Evolutionary conservation across 2,329 filamentous ascomycete genomes (phyloP).

Genomic region (Pyrenochaeta sp.): DNA sequence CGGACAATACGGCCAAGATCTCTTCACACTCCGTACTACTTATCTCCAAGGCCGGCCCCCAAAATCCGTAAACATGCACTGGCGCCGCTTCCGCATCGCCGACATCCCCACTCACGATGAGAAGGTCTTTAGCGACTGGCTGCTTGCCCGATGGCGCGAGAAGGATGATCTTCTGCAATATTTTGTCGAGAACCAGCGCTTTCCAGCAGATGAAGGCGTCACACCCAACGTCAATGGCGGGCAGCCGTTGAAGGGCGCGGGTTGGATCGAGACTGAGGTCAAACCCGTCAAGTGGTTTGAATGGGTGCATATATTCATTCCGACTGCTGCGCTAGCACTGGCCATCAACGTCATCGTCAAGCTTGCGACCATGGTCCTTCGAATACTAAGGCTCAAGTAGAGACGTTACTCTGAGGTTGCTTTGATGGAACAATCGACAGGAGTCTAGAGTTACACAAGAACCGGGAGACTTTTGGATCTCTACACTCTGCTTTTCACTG

Average conservation of each 20-base stretch:
- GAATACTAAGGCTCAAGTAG: conserved; percentile 16
- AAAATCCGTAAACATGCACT: conserved; percentile 95
- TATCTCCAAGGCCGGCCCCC: conserved; percentile 90
- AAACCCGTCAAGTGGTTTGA: conserved; percentile 50
- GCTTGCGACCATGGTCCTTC: conserved; percentile 33
- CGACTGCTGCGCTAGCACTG: conserved; percentile 46
- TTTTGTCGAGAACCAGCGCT: conserved; percentile 77
- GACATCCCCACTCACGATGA: conserved; percentile 81
- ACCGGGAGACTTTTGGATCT: neutral
- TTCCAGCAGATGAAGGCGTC: conserved; percentile 69
- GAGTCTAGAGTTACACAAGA: neutral
- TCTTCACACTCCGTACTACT: conserved; percentile 84
- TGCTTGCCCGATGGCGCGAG: conserved; percentile 84
- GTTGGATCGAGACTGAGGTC: conserved; percentile 59
- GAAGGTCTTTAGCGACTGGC: conserved; percentile 80
- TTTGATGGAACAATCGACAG: neutral
- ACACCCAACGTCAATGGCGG: conserved; percentile 27
- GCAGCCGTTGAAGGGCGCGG: conserved; percentile 44
- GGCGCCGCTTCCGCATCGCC: conserved; percentile 82
- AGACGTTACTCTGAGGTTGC: neutral
- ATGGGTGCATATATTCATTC: conserved; percentile 56
- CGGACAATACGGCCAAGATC: conserved; percentile 79
- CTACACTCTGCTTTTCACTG: neutral
- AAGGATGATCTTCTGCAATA: conserved; percentile 88
- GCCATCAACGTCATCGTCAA: conserved; percentile 44